These are phyloP conservation scores for Cyclospora cayetanensis DNA, from an alignment of 169 alveolate genomes.

Conservation along the genomic window DNA sequence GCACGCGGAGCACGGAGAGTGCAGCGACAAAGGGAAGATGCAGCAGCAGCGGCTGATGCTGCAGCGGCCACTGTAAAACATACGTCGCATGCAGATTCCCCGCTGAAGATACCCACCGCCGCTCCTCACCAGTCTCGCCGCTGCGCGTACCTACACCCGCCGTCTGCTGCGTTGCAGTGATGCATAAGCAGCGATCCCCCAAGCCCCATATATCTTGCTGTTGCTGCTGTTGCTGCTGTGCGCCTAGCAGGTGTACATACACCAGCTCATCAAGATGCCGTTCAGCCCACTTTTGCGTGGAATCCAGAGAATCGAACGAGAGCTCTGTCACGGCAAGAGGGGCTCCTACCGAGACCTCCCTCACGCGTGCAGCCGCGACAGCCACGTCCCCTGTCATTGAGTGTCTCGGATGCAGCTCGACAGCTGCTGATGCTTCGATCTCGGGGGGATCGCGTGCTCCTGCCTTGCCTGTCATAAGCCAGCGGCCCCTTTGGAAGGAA, in stretches of 20 bases:
- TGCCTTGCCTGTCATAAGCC: too few species aligned
- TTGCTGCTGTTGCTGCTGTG: conserved; percentile 52
- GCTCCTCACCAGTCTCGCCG: conserved; percentile 63
- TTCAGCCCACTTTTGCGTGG: conserved; percentile 77
- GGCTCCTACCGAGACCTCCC: not conserved
- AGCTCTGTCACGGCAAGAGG: not conserved
- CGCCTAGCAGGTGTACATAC: conserved; percentile 21
- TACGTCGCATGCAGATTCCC: conserved; percentile 74
- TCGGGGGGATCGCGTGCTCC: too few species aligned
- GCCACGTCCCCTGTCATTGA: not conserved
- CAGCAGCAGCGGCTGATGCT: conserved; percentile 60
- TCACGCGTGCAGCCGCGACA: not conserved
- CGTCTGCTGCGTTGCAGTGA: conserved; percentile 74
- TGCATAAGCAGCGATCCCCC: not conserved
- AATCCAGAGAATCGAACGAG: conserved; percentile 74
- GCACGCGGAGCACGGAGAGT: conserved; percentile 75
- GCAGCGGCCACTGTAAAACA: conserved; percentile 74
- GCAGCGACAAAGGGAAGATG: conserved; percentile 75
- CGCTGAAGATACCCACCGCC: conserved; percentile 75
- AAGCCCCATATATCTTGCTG: not conserved
- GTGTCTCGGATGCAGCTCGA: not conserved
- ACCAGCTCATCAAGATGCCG: conserved; percentile 70
- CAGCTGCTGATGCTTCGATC: too few species aligned
- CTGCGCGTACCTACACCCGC: conserved; percentile 81
- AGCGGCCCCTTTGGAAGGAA: too few species aligned